Evolutionary conservation across 345 rosid species (phyloP).

Genomic region (Corchorus capsularis): DNA sequence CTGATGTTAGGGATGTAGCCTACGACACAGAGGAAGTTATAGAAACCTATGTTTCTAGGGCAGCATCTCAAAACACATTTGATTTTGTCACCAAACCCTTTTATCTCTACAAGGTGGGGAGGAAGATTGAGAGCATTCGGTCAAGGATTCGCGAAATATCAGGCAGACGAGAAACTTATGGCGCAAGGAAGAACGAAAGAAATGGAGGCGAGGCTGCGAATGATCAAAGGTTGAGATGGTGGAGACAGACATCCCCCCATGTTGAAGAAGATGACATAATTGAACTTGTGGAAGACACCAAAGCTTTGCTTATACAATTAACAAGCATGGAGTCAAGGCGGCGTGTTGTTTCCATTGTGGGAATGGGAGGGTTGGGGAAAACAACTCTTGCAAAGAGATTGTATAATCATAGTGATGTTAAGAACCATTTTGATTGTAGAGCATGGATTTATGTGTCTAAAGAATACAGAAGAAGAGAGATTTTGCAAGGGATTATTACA

Average conservation of each 20-base stretch:
- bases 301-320: slow-evolving; percentile 3
- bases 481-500: slow-evolving; percentile 21
- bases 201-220: neutral
- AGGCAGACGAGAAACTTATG: neutral
- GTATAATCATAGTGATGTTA: slow-evolving; percentile 12
- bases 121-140: slow-evolving; percentile 15
- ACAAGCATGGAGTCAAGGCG: slow-evolving; percentile 21
- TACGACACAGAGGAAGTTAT: slow-evolving; percentile 14
- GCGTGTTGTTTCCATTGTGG: slow-evolving; percentile 17
- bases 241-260: slow-evolving; percentile 24
- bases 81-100: slow-evolving; percentile 11
- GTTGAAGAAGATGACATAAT: slow-evolving; percentile 7
- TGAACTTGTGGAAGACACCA: slow-evolving; percentile 17
- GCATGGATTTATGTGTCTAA: slow-evolving; percentile 26
- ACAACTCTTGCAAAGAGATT: slow-evolving; percentile 27
- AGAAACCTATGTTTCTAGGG: slow-evolving; percentile 14
- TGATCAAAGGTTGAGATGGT: slow-evolving; percentile 11
- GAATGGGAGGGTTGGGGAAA: slow-evolving; percentile 26
- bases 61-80: neutral
- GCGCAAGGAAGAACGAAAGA: neutral
- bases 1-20: slow-evolving; percentile 17
- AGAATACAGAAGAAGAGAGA: slow-evolving; percentile 16
- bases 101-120: slow-evolving; percentile 21
- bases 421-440: slow-evolving; percentile 21
- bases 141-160: slow-evolving; percentile 9